Evolutionary conservation across 164 flowering plant genomes (phyloP).

Genomic region (Chloranthus sessilifolius): DNA sequence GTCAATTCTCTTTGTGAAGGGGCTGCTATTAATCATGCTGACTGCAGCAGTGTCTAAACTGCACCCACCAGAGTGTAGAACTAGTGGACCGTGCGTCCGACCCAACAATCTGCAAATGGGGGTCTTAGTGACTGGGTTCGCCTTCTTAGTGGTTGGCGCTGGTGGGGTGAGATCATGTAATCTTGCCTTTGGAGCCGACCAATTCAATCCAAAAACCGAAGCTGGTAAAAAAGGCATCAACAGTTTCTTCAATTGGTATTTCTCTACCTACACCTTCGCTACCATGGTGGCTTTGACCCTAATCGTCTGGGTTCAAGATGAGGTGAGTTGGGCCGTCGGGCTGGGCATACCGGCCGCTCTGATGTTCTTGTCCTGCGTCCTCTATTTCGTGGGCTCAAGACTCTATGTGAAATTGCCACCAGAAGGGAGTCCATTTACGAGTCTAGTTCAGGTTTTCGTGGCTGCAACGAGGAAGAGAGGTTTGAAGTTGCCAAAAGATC

Average conservation of each 20-base stretch:
- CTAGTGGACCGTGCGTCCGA: conserved; percentile 32
- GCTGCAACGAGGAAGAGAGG: conserved; percentile 56
- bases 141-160: conserved; percentile 51
- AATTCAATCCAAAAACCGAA: conserved; percentile 71
- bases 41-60: conserved; percentile 60
- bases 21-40: conserved; percentile 45
- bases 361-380: conserved; percentile 50
- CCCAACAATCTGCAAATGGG: conserved; percentile 55
- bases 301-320: conserved; percentile 74
- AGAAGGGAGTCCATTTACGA: conserved; percentile 60
- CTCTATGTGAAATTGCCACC: conserved; percentile 68
- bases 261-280: conserved; percentile 77
- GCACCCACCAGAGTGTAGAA: conserved; percentile 63
- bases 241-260: conserved; percentile 98
- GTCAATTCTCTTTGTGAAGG: conserved; percentile 28
- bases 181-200: conserved; percentile 91
- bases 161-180: conserved; percentile 78
- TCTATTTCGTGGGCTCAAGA: conserved; percentile 55
- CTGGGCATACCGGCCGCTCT: conserved; percentile 54
- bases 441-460: conserved; percentile 50
- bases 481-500: conserved; percentile 32
- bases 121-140: conserved; percentile 51
- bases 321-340: conserved; percentile 74
- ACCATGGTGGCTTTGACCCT: conserved; percentile 63
- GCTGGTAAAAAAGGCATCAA: conserved; percentile 64